Evolutionary conservation across 2,329 filamentous ascomycete genomes (phyloP).

Genomic region (Colletotrichum theobromicola): DNA sequence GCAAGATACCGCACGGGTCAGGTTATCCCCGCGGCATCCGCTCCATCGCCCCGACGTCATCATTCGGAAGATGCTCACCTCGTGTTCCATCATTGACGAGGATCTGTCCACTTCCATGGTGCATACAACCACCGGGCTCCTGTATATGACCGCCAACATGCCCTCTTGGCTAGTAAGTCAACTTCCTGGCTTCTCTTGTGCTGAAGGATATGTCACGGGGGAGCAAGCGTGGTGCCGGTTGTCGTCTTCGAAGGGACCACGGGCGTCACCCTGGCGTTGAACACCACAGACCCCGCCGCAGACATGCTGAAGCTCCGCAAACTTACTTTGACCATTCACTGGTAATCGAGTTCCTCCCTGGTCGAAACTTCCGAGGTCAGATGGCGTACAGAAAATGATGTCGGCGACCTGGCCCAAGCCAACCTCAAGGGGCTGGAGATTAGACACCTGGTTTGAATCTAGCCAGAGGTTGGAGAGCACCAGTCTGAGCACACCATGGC

Average conservation of each 20-base stretch:
- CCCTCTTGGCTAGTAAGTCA: not conserved
- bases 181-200: not conserved
- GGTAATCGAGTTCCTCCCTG: not conserved
- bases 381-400: not conserved
- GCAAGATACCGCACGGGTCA: not conserved
- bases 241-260: not conserved
- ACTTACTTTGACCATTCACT: not conserved
- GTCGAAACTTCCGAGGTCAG: not conserved
- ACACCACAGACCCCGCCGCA: not conserved
- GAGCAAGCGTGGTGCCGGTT: too few species aligned
- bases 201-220: not conserved
- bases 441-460: not conserved
- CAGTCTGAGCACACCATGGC: not conserved
- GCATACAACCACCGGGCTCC: not conserved
- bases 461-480: not conserved
- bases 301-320: not conserved
- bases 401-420: not conserved
- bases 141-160: not conserved
- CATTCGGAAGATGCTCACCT: not conserved
- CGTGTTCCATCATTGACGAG: not conserved
- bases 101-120: not conserved
- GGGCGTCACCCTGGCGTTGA: not conserved
- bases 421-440: not conserved
- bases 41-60: not conserved
- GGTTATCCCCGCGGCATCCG: not conserved